Evolutionary conservation across 257 asterid genomes (phyloP).

Genomic region (Lantana camara): DNA sequence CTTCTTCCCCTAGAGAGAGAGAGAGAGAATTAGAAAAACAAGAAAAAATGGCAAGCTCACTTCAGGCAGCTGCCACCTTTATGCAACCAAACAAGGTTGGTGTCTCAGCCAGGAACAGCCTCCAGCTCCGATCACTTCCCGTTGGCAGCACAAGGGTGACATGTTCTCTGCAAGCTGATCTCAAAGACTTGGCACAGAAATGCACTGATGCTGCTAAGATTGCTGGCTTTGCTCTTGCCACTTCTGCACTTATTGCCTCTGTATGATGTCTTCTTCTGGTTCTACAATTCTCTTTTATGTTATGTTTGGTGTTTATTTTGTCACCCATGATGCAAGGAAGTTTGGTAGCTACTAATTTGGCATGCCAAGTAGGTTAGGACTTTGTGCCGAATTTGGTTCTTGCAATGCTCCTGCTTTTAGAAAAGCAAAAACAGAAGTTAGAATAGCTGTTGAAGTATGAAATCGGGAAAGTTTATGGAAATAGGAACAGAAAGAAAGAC

Average conservation of each 20-base stretch:
- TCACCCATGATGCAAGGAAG: not conserved
- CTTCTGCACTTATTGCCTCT: conserved; percentile 92
- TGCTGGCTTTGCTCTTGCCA: conserved; percentile 97
- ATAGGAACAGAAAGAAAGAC: no score
- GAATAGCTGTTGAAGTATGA: no score
- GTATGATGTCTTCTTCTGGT: conserved; percentile 34
- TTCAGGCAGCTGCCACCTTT: conserved; percentile 91
- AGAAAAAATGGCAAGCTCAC: conserved; percentile 73
- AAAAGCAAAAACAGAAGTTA: no score
- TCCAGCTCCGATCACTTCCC: conserved; percentile 58
- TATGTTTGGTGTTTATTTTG: not conserved
- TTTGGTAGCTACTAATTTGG: not conserved
- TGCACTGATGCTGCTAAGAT: conserved; percentile 89
- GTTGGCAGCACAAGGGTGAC: conserved; percentile 52
- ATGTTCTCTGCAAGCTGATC: conserved; percentile 82
- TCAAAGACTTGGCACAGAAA: conserved; percentile 78
- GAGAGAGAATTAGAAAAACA: conserved; percentile 2
- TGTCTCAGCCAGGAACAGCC: conserved; percentile 50
- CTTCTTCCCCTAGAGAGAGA: not conserved
- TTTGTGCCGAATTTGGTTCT: not conserved
- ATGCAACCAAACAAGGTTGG: conserved; percentile 85
- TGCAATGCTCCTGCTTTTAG: no score
- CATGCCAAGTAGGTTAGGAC: not conserved
- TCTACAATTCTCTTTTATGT: not conserved
- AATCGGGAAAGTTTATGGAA: no score